These are phyloP conservation scores for Agrocybe pediades DNA, from an alignment of 768 basidiomycete genomes.

Conservation along the genomic window DNA sequence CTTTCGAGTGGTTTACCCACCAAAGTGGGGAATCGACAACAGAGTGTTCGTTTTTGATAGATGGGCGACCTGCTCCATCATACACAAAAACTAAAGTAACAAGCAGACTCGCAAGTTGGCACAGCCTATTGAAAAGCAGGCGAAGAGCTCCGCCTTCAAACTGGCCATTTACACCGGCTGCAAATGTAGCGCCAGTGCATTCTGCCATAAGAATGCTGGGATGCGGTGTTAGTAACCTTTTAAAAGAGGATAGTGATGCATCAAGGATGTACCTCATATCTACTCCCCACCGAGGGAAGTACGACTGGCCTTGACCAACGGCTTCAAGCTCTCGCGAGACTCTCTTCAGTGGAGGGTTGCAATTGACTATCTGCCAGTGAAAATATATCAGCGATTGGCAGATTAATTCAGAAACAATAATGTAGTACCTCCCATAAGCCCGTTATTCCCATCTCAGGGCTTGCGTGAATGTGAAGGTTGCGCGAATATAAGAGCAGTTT, in stretches of 20 bases:
- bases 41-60: constrained; percentile 1
- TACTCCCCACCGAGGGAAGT: too few relatives aligned
- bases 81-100: constrained; percentile 12
- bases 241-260: too few relatives aligned
- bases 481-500: too few relatives aligned
- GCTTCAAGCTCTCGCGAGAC: too few relatives aligned
- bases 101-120: neutral
- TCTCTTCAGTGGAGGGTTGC: too few relatives aligned
- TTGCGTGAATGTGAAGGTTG: too few relatives aligned
- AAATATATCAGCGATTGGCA: neutral
- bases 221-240: too few relatives aligned
- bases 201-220: constrained; percentile 8
- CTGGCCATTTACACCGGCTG: neutral
- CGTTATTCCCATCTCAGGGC: neutral
- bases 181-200: constrained; percentile 4
- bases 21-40: neutral
- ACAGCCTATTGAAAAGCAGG: constrained; percentile 9
- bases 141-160: constrained; percentile 2
- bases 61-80: constrained; percentile 11
- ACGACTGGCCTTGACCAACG: too few relatives aligned
- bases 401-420: neutral
- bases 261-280: neutral
- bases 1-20: constrained; percentile 2
- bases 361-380: neutral
- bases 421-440: constrained; percentile 1